Base-by-base conservation (phyloP, 1,284 basidiomycete genomes). In the Afroboletus lepidellus region DNA sequence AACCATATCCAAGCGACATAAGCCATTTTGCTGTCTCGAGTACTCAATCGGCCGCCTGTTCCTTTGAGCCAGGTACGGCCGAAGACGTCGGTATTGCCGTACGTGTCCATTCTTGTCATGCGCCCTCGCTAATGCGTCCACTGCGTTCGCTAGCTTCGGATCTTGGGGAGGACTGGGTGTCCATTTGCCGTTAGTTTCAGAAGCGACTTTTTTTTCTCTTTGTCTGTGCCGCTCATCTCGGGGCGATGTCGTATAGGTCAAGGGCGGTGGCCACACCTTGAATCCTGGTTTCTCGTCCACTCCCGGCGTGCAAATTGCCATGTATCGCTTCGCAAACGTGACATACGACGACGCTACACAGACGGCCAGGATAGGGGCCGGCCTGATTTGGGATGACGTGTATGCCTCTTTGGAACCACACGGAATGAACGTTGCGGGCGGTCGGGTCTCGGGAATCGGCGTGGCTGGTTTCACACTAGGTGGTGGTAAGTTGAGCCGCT, bases 61-160 rank as follows among this genome's bases (percentile, higher is more conserved):
- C 74, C 12, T 78, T 83, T n/a, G 76, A 81, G 58, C 80, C 80
- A 3, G 78, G 74, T 8, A 77, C 73, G 2, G 63, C 74, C 3
- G 68, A 69, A 23, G 81, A 80, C 60, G 70, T 80, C 44, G 75
- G 64, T 16, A 65, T 60, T 34, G 77, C 74, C 49, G 81, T 79
- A 67, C 61, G 74, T 61, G 12, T 38, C 32, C 21, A 38, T 16
- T 8, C 23, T 6, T 36, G 21, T 32, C 13, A 15, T 32, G 20
- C 20, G 30, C 24, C 8, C 41, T 18, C 24, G 32, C 50, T 55
- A 15, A 60, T 23, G 5, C 20, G 16, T 20, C 8, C 23, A 24
- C n/a, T 29, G 38, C 11, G 8, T 36, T 25, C 18, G n/a, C 30
- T 38, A 71, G 76, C 73, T 83, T 15, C 61, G 69, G 54, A 78